These are phyloP conservation scores for Thyridium curvatum DNA, from an alignment of 2,329 filamentous ascomycete genomes.

Conservation along the genomic window DNA sequence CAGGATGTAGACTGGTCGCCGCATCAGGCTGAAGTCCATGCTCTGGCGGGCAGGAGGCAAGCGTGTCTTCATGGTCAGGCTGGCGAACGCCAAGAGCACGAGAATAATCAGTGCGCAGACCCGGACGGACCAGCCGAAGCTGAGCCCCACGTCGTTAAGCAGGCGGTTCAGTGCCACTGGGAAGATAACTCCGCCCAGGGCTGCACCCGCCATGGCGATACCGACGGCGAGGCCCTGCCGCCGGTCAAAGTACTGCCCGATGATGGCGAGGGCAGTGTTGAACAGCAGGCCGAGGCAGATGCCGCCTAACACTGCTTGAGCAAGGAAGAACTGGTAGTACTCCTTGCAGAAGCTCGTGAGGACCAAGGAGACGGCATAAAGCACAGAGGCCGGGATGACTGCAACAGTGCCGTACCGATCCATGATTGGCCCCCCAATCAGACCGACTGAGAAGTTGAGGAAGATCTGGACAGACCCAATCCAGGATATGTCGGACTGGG, in stretches of 20 bases:
- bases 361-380: conserved; percentile 35
- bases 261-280: conserved; percentile 45
- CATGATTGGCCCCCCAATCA: conserved; percentile 32
- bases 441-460: conserved; percentile 31
- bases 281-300: conserved; percentile 50
- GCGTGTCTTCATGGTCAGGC: conserved; percentile 10
- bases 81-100: conserved; percentile 26
- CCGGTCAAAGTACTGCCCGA: conserved; percentile 54
- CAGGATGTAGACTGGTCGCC: conserved; percentile 19
- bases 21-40: conserved; percentile 21
- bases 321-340: conserved; percentile 43
- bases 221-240: conserved; percentile 54
- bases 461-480: conserved; percentile 41
- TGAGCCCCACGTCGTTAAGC: conserved; percentile 1
- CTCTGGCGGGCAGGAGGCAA: conserved; percentile 6
- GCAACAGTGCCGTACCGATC: conserved; percentile 29
- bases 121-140: conserved; percentile 8
- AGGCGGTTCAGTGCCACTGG: conserved; percentile 6
- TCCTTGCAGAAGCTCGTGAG: conserved; percentile 32
- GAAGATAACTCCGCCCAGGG: conserved; percentile 39
- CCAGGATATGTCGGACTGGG: conserved; percentile 36
- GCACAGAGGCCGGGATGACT: conserved; percentile 28
- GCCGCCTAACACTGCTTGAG: conserved; percentile 51
- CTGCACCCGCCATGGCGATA: conserved; percentile 51
- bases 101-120: conserved; percentile 6